Evolutionary conservation across 2,329 filamentous ascomycete genomes (phyloP).

Genomic region (Amylocarpus encephaloides): DNA sequence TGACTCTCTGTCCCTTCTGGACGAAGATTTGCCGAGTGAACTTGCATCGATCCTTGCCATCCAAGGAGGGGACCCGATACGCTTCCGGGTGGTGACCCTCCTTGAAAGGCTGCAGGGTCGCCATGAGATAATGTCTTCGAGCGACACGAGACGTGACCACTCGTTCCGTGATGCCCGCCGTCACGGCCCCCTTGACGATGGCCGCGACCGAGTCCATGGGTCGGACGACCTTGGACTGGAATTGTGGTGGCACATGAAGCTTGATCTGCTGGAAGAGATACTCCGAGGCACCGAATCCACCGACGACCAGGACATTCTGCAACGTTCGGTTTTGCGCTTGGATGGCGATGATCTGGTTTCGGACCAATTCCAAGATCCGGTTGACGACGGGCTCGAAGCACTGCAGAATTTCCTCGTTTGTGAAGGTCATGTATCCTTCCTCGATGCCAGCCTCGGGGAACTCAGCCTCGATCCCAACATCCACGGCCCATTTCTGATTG

Average conservation of each 20-base stretch:
- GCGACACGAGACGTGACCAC: slow-evolving; percentile 96
- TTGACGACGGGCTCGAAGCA: slow-evolving; percentile 99
- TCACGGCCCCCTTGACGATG: slow-evolving; percentile 97
- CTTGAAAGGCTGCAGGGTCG: slow-evolving; percentile 96
- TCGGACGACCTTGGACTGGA: slow-evolving; percentile 95
- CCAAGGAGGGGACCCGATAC: slow-evolving; percentile 91
- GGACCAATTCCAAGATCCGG: slow-evolving; percentile 88
- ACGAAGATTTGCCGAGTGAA: slow-evolving; percentile 98
- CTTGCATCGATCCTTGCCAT: slow-evolving; percentile 97
- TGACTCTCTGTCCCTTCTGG: slow-evolving; percentile 96
- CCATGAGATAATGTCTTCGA: slow-evolving; percentile 97
- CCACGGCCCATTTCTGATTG: slow-evolving; percentile 97
- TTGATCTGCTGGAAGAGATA: slow-evolving; percentile 99
- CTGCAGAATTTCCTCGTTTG: slow-evolving; percentile 97
- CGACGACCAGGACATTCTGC: slow-evolving; percentile 95
- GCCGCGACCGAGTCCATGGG: slow-evolving; percentile 99
- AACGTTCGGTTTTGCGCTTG: slow-evolving; percentile 91
- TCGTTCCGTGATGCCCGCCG: slow-evolving; percentile 93
- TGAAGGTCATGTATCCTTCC: slow-evolving; percentile 99
- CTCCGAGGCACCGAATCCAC: slow-evolving; percentile 96
- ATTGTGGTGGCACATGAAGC: slow-evolving; percentile 94
- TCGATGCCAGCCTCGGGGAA: slow-evolving; percentile 97
- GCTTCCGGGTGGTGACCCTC: slow-evolving; percentile 97
- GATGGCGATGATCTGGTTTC: slow-evolving; percentile 98
- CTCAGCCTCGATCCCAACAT: slow-evolving; percentile 96